Evolutionary conservation across 805 yeast genomes (phyloP).

Genomic region (Ogataea philodendri): DNA sequence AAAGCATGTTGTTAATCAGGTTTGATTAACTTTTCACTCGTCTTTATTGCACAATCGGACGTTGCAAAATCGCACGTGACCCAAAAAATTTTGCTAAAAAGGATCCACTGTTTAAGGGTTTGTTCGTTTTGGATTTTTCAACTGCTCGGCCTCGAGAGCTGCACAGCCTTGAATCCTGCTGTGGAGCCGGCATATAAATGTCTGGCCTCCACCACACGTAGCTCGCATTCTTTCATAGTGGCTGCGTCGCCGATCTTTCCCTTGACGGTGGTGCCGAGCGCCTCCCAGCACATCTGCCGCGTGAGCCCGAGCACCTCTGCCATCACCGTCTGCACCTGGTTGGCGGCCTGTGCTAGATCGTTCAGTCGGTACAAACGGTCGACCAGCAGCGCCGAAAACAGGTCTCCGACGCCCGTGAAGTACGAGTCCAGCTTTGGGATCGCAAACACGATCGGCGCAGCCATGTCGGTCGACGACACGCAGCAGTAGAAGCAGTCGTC

Average conservation of each 20-base stretch:
- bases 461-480: constrained; percentile 37
- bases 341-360: constrained; percentile 39
- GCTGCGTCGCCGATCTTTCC: constrained; percentile 56
- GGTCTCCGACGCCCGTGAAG: constrained; percentile 94
- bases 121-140: too few species aligned
- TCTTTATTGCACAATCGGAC: not conserved
- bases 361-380: constrained; percentile 50
- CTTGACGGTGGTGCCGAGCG: constrained; percentile 38
- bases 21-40: constrained; percentile 2
- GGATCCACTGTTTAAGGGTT: too few species aligned
- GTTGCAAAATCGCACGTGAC: constrained; percentile 17
- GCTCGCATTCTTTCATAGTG: constrained; percentile 70
- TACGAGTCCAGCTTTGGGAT: constrained; percentile 70
- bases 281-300: constrained; percentile 36
- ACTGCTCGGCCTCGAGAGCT: constrained; percentile 1
- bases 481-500: constrained; percentile 40
- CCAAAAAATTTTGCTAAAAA: too few species aligned
- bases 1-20: constrained; percentile 1
- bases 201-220: constrained; percentile 62
- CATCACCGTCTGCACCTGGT: constrained; percentile 59
- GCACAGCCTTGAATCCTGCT: constrained; percentile 8
- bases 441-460: constrained; percentile 37
- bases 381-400: constrained; percentile 75
- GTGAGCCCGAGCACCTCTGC: constrained; percentile 49
- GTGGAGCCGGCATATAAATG: constrained; percentile 31